Base-by-base conservation (phyloP, 2,329 filamentous ascomycete species). In the Madurella mycetomatis region DNA sequence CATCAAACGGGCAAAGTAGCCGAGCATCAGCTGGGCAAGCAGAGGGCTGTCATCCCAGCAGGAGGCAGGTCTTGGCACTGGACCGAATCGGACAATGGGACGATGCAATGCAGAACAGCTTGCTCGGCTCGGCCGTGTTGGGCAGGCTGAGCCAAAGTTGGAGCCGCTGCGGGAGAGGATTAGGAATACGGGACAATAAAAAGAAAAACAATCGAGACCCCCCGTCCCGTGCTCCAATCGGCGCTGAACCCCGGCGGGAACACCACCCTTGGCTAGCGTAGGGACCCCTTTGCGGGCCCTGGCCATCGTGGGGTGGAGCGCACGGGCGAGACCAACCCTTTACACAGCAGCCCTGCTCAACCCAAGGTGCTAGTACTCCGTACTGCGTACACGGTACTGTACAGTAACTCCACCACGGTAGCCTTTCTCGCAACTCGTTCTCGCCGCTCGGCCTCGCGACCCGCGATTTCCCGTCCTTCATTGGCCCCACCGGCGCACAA, bases 71-170 rank as follows among this genome's bases (percentile, higher is more conserved):
- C 56, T 59, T 57, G 56, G 56, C 59, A 50, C 15, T 41, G 45
- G 47, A 49, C 46, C 52, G 49, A 51, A 51, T 53, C 41, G 52
- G 51, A 57, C 47, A 57, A 49, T 48, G 48, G 53, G 41, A 57
- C 59, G 54, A 58, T 59, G 57, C 54, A 54, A 58, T 56, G 57
- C 53, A 51, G 17, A 47, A n/a, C 19, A 18, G 44, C n/a, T 25
- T 25, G 25, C 25, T 25, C 25, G 25, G 32, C 42, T 37, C 17
- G 25, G 25, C 25, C 25, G 25, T 25, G 25, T 32, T 47, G 32
- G 19, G 44, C 31, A 47, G 34, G 30, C 34, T 18, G 47, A 39
- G 34, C 41, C 37, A 25, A 25, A 25, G 25, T 25, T 25, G 25
- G 25, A 25, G 25, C 25, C 25, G 25, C 25, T 25, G 25, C 31